Percentiles rank a stretch among this genome's conserved stretches.
phyloP scores from a whole-genome alignment of 352 stramenopile species.

The Globisporangium cystogenes region DNA sequence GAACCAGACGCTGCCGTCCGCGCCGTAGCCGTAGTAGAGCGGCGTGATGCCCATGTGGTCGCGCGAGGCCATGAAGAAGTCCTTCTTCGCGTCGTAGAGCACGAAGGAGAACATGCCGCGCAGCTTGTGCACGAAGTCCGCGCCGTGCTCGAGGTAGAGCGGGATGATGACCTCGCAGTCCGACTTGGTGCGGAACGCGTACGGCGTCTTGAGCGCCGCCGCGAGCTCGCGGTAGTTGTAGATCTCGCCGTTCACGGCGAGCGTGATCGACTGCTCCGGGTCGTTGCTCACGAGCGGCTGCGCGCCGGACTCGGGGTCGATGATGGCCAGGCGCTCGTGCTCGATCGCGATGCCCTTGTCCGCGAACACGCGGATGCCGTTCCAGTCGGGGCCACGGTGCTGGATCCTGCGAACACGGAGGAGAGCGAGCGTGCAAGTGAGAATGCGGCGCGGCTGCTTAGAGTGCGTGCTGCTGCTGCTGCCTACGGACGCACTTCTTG shows the following conservation, averaged over 20 bases:
- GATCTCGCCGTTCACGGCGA: conserved; percentile 98
- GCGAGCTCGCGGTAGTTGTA: conserved; percentile 99
- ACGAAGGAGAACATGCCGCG: conserved; percentile 99
- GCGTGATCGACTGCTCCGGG: conserved; percentile 81
- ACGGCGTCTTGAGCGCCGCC: conserved; percentile 73
- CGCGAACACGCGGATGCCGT: conserved; percentile 80
- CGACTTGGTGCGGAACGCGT: conserved; percentile 93
- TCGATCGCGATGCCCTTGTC: conserved; percentile 88
- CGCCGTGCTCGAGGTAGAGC: conserved; percentile 91
- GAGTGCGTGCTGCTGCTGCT: too few species aligned
- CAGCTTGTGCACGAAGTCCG: conserved; percentile 88
- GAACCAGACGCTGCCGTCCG: conserved; percentile 96
- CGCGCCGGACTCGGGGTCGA: conserved; percentile 96
- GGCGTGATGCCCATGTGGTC: conserved; percentile 99
- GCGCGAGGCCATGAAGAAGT: conserved; percentile 92
- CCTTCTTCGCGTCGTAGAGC: conserved; percentile 92
- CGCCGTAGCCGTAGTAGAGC: conserved; percentile 97
- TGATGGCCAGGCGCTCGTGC: conserved; percentile 98
- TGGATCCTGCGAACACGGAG: conserved; percentile 59
- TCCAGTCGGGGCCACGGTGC: conserved; percentile 97
- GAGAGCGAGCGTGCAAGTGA: background rate
- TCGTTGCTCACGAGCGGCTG: conserved; percentile 90
- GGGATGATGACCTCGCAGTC: conserved; percentile 98
- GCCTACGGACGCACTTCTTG: conserved; percentile 70
- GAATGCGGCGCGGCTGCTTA: too few species aligned